A percentile compares a stretch with the other conserved stretches of the same genome.
Evolutionary conservation across 129 eudicot species (phyloP).

Genomic region (Daucus carota): DNA sequence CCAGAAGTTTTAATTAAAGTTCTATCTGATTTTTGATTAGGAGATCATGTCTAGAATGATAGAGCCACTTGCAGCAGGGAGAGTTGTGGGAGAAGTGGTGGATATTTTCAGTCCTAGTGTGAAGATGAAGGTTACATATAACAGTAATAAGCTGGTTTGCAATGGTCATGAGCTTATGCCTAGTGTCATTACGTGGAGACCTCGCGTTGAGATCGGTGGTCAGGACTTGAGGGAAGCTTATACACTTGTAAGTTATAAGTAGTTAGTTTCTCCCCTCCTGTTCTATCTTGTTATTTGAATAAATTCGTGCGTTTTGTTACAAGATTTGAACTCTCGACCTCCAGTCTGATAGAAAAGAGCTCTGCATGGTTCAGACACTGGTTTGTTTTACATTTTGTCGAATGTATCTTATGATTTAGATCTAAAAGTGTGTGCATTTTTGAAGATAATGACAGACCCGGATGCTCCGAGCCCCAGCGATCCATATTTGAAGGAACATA

Average conservation of each 20-base stretch:
- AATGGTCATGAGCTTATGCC: slow-evolving; percentile 92
- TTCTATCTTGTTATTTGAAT: neutral
- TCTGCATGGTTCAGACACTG: too few relatives aligned
- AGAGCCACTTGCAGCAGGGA: slow-evolving; percentile 55
- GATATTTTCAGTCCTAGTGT: slow-evolving; percentile 78
- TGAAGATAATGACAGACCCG: slow-evolving; percentile 85
- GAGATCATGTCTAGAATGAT: slow-evolving; percentile 1
- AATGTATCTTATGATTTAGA: too few relatives aligned
- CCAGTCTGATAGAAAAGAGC: neutral
- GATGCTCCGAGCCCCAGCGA: slow-evolving; percentile 97
- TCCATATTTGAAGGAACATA: slow-evolving; percentile 75
- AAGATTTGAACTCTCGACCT: neutral
- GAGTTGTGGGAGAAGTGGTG: slow-evolving; percentile 86
- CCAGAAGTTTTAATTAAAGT: slow-evolving; percentile 20
- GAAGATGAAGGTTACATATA: slow-evolving; percentile 48
- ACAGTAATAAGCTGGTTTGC: slow-evolving; percentile 38
- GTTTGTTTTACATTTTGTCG: too few relatives aligned
- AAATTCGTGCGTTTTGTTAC: neutral
- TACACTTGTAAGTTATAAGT: slow-evolving; percentile 69
- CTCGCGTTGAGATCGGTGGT: slow-evolving; percentile 79
- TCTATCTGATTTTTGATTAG: neutral
- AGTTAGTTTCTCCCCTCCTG: slow-evolving; percentile 3
- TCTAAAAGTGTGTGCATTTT: slow-evolving; percentile 11
- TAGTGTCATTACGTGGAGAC: slow-evolving; percentile 35
- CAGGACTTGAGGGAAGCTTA: slow-evolving; percentile 80